Base-by-base conservation (phyloP, 352 stramenopile species). In the Pythium phragmiticola region DNA sequence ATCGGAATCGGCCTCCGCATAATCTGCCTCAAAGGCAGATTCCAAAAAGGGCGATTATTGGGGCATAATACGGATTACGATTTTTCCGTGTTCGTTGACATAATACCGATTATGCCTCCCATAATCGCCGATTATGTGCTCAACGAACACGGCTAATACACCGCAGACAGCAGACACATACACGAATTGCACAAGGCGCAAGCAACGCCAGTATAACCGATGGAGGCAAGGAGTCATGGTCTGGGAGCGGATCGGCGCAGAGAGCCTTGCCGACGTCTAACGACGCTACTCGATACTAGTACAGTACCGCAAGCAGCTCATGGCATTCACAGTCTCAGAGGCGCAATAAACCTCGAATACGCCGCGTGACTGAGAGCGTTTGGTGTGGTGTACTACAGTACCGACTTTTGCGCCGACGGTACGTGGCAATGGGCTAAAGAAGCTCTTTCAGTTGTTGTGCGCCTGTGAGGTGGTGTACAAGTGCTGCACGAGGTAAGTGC, bases 191-290 rank as follows among this genome's bases (percentile, higher is more conserved):
- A 36, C 52, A 12, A 37, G 55, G n/a, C 60, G 56, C 30, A 42
- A 42, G 6, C 28, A 68, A 3, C 68, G 68, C n/a, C 46, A 26
- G 9, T 65, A 51, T n/a, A 64, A 75, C 46, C 4, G 1, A 59
- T n/a, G 34, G 53, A 36, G 16, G 52, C 37, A 30, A 30, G 63
- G 68, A 3, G 56, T 75, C 23, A 43, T 75, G 3, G 64, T 75
- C 14, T 65, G 54, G 14, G 41, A 68, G 23, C 68, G 64, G 3
- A 45, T 75, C 3, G 7, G 41, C 13, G 60, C 55, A 5, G 41
- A 66, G 17, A 75, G 63, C 56, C 72, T 69, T 66, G 68, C 63
- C 1, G 64, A 69, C n/a, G 26, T 67, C 9, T 75, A 75, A 63
- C 68, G 67, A 36, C 49, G 46, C 14, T 30, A 30, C 46, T 75